Base-by-base conservation (phyloP, 2,329 filamentous ascomycete species). In the Basipetospora chlamydospora region DNA sequence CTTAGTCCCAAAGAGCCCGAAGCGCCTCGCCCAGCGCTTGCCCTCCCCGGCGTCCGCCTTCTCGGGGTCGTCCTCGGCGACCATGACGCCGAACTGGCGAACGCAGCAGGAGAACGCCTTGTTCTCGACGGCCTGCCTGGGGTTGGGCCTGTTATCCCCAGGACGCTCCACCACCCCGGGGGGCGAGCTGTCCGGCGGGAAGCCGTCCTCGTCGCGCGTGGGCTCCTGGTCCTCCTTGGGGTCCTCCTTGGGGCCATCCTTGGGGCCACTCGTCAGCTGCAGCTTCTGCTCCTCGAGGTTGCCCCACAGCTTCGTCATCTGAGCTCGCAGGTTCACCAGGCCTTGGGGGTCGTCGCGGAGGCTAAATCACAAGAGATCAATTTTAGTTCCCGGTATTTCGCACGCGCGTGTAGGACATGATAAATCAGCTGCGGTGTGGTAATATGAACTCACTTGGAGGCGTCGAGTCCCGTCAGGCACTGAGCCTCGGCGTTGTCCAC, bases 261-360 rank as follows among this genome's bases (percentile, higher is more conserved):
- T n/a, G n/a, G n/a, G n/a, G n/a, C n/a, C n/a, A n/a, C n/a, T n/a
- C n/a, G n/a, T n/a, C n/a, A 53, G 46, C n/a, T 46, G 51, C 2
- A 48, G 47, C 50, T 81, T 84, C 33, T 61, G 54, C 50, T 93
- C 84, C 49, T 87, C 77, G 1, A 95, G 62, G 42, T 94, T 73
- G 2, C 88, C 88, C 87, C 88, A 96, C 2, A 95, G 63, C 25
- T 73, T 60, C 50, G 79, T 88, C 38, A 95, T 62, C 46, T 70
- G 77, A 45, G 92, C 73, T 35, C 73, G 69, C 4, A 95, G 57
- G 6, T 53, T 43, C 3, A 47, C 51, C 1, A 90, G 58, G 1
- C 57, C 48, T 0, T 53, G 35, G 3, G 55, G 46, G 30, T 80
- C 59, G n/a, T 55, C 50, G 15, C 65, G 67, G 23, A 94, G 64